A percentile compares a stretch with the other conserved stretches of the same genome.
phyloP scores from a whole-genome alignment of 2,329 filamentous ascomycete genomes.

The Pyrenochaeta sp. region DNA sequence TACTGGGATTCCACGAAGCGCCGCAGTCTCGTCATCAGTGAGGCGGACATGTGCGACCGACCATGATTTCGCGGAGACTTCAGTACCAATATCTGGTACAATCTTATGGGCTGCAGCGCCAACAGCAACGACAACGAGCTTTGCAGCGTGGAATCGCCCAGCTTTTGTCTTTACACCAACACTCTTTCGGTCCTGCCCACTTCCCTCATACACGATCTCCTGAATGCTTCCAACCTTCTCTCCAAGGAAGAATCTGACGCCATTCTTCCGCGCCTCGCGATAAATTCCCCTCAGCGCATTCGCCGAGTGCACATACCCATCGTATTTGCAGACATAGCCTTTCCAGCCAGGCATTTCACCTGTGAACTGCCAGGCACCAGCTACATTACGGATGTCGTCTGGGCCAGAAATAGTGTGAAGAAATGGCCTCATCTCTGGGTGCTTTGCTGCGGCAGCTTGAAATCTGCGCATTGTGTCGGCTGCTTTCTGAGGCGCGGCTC shows the following conservation, averaged over 20 bases:
- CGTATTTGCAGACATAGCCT: slow-evolving; percentile 67
- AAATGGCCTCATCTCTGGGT: slow-evolving; percentile 53
- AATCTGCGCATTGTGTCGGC: slow-evolving; percentile 56
- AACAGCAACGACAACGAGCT: slow-evolving; percentile 60
- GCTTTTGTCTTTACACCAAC: slow-evolving; percentile 51
- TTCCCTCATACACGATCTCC: slow-evolving; percentile 52
- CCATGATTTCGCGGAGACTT: slow-evolving; percentile 66
- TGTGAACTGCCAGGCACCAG: slow-evolving; percentile 53
- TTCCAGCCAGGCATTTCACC: slow-evolving; percentile 62
- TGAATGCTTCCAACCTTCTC: slow-evolving; percentile 49
- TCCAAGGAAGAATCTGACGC: slow-evolving; percentile 57
- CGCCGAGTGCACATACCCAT: slow-evolving; percentile 65
- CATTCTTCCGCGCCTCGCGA: slow-evolving; percentile 52
- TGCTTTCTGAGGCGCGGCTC: slow-evolving; percentile 58
- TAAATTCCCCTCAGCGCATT: slow-evolving; percentile 61
- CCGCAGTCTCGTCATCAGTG: slow-evolving; percentile 62
- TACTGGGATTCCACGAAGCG: slow-evolving; percentile 66
- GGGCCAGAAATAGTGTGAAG: slow-evolving; percentile 25
- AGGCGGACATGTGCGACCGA: slow-evolving; percentile 68
- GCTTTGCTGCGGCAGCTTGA: slow-evolving; percentile 51
- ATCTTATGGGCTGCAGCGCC: slow-evolving; percentile 61
- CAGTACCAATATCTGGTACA: slow-evolving; percentile 59
- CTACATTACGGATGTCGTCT: slow-evolving; percentile 54
- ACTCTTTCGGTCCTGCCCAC: slow-evolving; percentile 30
- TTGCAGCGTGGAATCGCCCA: slow-evolving; percentile 48